These are phyloP conservation scores for Chrysosporium keratinophilum DNA, from an alignment of 2,329 filamentous ascomycete genomes.

Conservation along the genomic window DNA sequence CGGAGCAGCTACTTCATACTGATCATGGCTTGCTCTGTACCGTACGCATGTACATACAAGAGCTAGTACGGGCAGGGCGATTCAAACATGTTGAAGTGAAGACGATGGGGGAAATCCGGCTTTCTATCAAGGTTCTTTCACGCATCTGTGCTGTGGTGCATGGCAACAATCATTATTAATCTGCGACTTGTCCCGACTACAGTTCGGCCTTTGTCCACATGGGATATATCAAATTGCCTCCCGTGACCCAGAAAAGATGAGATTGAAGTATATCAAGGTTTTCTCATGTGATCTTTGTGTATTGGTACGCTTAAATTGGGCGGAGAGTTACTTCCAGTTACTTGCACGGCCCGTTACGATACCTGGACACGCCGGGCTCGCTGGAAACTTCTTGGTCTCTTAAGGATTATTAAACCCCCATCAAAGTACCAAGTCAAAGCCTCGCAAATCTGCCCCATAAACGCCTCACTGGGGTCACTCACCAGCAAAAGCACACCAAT, in stretches of 20 bases:
- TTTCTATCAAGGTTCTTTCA: too few relatives aligned
- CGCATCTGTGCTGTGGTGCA: too few relatives aligned
- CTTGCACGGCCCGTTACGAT: background rate
- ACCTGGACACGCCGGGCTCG: background rate
- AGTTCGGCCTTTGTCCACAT: constrained; percentile 1
- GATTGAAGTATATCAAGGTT: background rate
- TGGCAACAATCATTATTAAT: background rate
- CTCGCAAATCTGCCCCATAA: background rate
- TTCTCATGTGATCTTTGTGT: too few relatives aligned
- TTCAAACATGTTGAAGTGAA: too few relatives aligned
- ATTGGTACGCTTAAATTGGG: background rate
- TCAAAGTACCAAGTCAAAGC: background rate
- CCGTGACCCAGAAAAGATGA: background rate
- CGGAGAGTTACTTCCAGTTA: background rate
- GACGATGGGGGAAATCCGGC: too few relatives aligned
- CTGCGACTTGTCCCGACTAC: background rate
- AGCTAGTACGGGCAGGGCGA: too few relatives aligned
- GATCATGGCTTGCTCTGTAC: too few relatives aligned
- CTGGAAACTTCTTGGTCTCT: background rate
- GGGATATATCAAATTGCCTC: background rate
- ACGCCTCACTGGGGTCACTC: constrained; percentile 3
- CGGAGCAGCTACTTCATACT: too few relatives aligned
- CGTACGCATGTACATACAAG: too few relatives aligned
- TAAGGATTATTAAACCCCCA: background rate
- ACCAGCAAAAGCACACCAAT: constrained; percentile 1